These are phyloP conservation scores for Nothophytophthora sp. DNA, from an alignment of 352 stramenopile species.

Conservation along the genomic window DNA sequence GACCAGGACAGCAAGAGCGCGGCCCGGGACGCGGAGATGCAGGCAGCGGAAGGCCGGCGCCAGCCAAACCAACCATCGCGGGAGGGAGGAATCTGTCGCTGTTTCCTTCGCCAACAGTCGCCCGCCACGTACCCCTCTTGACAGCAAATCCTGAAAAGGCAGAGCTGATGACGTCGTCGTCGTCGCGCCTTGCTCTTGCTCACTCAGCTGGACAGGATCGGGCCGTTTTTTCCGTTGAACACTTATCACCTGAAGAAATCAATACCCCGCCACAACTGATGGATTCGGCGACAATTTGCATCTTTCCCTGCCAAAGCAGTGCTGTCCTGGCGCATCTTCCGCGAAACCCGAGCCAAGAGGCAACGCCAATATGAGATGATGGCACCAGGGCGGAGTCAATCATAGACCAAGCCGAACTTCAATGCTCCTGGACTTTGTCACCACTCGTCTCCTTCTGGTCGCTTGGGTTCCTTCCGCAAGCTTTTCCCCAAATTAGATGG, in stretches of 20 bases:
- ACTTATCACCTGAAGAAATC: neutral
- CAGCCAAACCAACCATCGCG: neutral
- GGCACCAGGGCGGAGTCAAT: too few relatives aligned
- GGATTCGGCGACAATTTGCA: neutral
- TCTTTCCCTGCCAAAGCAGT: too few relatives aligned
- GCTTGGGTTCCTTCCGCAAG: too few relatives aligned
- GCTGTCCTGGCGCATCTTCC: too few relatives aligned
- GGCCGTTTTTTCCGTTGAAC: neutral
- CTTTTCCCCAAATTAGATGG: too few relatives aligned
- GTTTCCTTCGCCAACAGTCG: conserved; percentile 20
- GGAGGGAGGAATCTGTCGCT: conserved; percentile 1
- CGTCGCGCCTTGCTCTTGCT: conserved; percentile 23
- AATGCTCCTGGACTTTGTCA: too few relatives aligned
- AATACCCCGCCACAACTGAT: neutral
- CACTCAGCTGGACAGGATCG: conserved; percentile 10
- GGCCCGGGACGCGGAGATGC: conserved; percentile 3
- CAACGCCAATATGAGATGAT: too few relatives aligned
- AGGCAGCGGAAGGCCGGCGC: conserved; percentile 1
- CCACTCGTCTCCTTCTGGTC: too few relatives aligned
- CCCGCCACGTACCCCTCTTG: conserved; percentile 19
- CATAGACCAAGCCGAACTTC: too few relatives aligned
- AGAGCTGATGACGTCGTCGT: conserved; percentile 12
- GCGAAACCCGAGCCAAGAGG: too few relatives aligned
- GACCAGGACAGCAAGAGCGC: too few relatives aligned
- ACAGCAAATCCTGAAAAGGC: conserved; percentile 33